These are phyloP conservation scores for Colletotrichum sublineola DNA, from an alignment of 2,329 filamentous ascomycete genomes.

Conservation along the genomic window DNA sequence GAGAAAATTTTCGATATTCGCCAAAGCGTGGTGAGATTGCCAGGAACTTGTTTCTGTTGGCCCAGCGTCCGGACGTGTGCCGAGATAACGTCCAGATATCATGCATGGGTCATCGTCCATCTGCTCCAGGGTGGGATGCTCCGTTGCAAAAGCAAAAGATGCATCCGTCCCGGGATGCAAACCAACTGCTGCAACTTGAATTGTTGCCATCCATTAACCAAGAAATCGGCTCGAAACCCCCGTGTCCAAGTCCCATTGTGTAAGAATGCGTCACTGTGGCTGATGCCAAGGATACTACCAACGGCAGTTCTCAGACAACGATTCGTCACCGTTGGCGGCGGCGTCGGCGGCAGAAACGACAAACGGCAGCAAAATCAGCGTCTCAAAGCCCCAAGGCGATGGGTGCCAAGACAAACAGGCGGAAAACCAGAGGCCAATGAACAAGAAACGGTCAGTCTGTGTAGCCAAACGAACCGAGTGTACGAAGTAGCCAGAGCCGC, in stretches of 20 bases:
- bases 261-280: not conserved
- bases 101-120: not conserved
- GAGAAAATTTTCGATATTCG: not conserved
- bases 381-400: too few species aligned
- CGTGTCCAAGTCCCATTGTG: not conserved
- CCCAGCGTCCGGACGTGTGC: not conserved
- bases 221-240: not conserved
- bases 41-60: not conserved
- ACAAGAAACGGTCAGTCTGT: not conserved
- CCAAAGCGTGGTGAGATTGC: not conserved
- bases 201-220: not conserved
- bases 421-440: not conserved
- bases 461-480: not conserved
- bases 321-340: slow-evolving; percentile 19
- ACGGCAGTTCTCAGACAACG: slow-evolving; percentile 5
- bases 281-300: not conserved
- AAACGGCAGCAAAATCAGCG: not conserved
- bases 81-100: not conserved
- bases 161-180: not conserved
- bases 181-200: not conserved
- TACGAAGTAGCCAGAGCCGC: not conserved
- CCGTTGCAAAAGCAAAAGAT: not conserved
- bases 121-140: not conserved
- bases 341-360: slow-evolving; percentile 10
- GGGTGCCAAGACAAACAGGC: not conserved